Percentiles rank a stretch among this genome's conserved stretches.
Conservation (phyloP, 176 grass and related monocot species). For the Dactylis glomerata region DNA sequence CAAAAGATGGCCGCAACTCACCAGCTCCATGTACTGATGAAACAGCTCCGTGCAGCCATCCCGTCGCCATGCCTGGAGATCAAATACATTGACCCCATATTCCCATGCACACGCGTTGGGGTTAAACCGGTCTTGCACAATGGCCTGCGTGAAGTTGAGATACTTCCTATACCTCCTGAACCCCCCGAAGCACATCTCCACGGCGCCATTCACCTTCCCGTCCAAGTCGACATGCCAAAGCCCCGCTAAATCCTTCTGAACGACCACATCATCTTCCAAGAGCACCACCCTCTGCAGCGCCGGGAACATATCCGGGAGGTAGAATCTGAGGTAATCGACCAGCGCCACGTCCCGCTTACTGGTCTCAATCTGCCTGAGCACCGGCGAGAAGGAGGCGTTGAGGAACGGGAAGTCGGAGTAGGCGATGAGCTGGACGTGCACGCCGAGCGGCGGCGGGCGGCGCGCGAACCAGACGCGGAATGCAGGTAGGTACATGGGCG, state of each 20-base stretch:
- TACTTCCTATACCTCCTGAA: slow-evolving; percentile 83
- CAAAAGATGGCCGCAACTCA: slow-evolving; percentile 24
- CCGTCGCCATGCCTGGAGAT: slow-evolving; percentile 76
- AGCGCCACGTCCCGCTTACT: slow-evolving; percentile 63
- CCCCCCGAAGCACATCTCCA: slow-evolving; percentile 86
- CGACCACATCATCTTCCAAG: slow-evolving; percentile 94
- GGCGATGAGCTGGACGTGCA: slow-evolving; percentile 74
- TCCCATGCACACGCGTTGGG: slow-evolving; percentile 76
- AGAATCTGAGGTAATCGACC: slow-evolving; percentile 84
- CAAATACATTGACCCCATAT: slow-evolving; percentile 91
- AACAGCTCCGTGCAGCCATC: slow-evolving; percentile 81
- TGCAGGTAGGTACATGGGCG: slow-evolving; percentile 85
- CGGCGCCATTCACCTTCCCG: slow-evolving; percentile 88
- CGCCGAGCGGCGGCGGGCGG: slow-evolving; percentile 58
- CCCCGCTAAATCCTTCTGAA: slow-evolving; percentile 71
- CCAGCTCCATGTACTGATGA: slow-evolving; percentile 87
- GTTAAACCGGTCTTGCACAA: slow-evolving; percentile 56
- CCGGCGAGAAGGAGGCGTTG: slow-evolving; percentile 74
- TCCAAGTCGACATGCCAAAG: slow-evolving; percentile 80
- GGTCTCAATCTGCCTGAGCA: slow-evolving; percentile 68
- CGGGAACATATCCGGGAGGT: slow-evolving; percentile 88
- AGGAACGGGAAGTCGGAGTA: slow-evolving; percentile 69
- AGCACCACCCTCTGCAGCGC: slow-evolving; percentile 61
- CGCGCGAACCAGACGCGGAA: slow-evolving; percentile 71
- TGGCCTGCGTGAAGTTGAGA: slow-evolving; percentile 81